Conservation (phyloP, 129 eudicot genomes). For the Scalesia atractyloides region DNA sequence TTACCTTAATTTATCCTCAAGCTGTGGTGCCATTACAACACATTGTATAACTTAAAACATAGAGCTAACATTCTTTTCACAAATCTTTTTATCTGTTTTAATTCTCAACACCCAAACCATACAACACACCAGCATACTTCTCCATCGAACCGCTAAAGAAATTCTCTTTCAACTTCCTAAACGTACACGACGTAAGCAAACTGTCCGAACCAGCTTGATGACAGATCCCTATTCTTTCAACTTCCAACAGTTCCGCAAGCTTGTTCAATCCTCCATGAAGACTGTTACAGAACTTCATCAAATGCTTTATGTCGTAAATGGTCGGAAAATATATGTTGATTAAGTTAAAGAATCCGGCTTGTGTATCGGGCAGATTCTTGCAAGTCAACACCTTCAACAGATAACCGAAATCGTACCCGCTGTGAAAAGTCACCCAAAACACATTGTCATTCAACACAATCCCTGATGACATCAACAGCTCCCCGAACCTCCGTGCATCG, state of each 20-base stretch:
- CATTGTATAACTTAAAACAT: not conserved
- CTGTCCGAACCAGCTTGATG: slow-evolving; percentile 42
- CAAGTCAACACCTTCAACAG: slow-evolving; percentile 18
- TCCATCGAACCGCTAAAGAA: slow-evolving; percentile 31
- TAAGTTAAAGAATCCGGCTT: slow-evolving; percentile 15
- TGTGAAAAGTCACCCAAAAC: slow-evolving; percentile 22
- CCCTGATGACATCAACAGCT: slow-evolving; percentile 28
- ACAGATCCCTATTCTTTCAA: slow-evolving; percentile 13
- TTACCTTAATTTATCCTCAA: not conserved
- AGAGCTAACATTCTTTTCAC: not conserved
- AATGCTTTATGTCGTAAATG: slow-evolving; percentile 19
- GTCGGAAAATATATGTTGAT: slow-evolving; percentile 17
- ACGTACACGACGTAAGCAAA: slow-evolving; percentile 30
- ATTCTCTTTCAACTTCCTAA: slow-evolving; percentile 27
- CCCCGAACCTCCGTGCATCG: slow-evolving; percentile 14
- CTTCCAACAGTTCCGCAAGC: slow-evolving; percentile 18
- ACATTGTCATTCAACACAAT: slow-evolving; percentile 17
- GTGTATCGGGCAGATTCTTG: slow-evolving; percentile 14
- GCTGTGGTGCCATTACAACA: slow-evolving; percentile 8
- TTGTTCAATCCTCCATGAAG: slow-evolving; percentile 37
- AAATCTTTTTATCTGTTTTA: not conserved
- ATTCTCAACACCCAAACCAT: slow-evolving; percentile 32
- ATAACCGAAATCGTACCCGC: slow-evolving; percentile 24
- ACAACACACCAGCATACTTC: slow-evolving; percentile 35
- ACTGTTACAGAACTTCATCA: slow-evolving; percentile 31